Evolutionary conservation across 371 early-diverging fungal genomes (phyloP), one percentile per base, ranked within the genome.

Genomic region (Mucor mucedo): DNA sequence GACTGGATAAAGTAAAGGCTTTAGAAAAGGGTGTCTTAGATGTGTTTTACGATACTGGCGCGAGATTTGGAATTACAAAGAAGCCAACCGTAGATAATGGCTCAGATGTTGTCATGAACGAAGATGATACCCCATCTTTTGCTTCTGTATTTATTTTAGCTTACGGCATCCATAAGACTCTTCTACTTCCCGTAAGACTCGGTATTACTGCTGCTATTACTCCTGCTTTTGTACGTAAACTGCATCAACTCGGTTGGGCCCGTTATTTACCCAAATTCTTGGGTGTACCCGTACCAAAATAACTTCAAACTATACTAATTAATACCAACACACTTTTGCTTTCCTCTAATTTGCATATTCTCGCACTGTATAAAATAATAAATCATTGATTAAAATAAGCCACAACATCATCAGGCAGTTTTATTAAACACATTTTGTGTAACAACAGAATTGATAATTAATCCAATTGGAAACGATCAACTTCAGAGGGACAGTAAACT

Each of bases 141-240:
- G 66, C 77, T 0, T 78, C 78, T n/a, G 68, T 82, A 14, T 77
- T 82, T 39, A 56, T 79, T 8, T 55, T 82, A 32, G 78, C 79
- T 0, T 82, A 82, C 49, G 76, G 75, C n/a, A 82, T 82, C 30
- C 83, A 79, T 60, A 82, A 82, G 57, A 82, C 83, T 0, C 33
- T 78, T 27, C 56, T 82, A n/a, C 52, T 82, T 16, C 83, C 83
- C 53, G 63, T 82, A 21, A 68, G 83, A 58, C 48, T 82, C 10
- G 72, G 73, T 1, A 52, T 76, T n/a, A 82, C 83, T 29, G 77
- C 83, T 40, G 73, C 72, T 9, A 71, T 82, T 40, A 82, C 79
- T 9, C 83, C 79, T 9, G 73, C 75, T 13, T 54, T 79, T 57
- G 79, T 79, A 1, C 73, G 75, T 30, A 79, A 76, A 59, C 29